Evolutionary conservation across 805 yeast genomes (phyloP), one percentile per base, ranked within the genome.

Genomic region (Cyberlindnera mycetangii): DNA sequence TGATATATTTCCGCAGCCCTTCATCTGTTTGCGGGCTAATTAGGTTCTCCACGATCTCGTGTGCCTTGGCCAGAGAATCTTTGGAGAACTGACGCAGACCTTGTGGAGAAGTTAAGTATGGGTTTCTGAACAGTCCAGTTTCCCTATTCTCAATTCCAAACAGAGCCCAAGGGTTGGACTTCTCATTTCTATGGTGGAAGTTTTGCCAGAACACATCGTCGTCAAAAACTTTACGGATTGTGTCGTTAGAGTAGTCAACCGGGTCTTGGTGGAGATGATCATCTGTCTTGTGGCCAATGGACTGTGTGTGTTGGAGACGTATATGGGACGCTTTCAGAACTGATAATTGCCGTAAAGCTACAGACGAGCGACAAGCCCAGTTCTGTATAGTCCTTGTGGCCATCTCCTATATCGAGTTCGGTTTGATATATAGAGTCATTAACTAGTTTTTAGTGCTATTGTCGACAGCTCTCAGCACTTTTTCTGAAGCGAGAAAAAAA

Each of bases 71-170:
- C n/a, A 89, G 66, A 0, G 96, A 83, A 17, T 69, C 72, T 32
- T 73, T 67, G 4, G 92, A 78, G 60, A 88, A 93, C 41, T 76
- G 72, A 19, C 74, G 65, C 19, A 92, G 65, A 0, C 96, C 96
- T 4, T 75, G 68, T 0, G 97, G 88, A 2, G 81, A 71, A 2
- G 74, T 76, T 36, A 92, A 67, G 48, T 75, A 77, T 25, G 85
- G 83, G 55, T 92, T 90, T 41, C 74, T 71, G 60, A 93, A 90
- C 24, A 92, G 70, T 0, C 97, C 97, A 1, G 75, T 70, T 33
- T 61, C 61, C n/a, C 50, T 51, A 15, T 42, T 42, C 17, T 47
- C 46, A 3, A 52, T 41, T 2, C 42, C 43, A 3, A 49, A 25
- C 11, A 47, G 30, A 15, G 45, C n/a, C 50, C 50, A 47, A 9